phyloP scores from a whole-genome alignment of 495 filamentous ascomycete species.

The Xylaria grammica region DNA sequence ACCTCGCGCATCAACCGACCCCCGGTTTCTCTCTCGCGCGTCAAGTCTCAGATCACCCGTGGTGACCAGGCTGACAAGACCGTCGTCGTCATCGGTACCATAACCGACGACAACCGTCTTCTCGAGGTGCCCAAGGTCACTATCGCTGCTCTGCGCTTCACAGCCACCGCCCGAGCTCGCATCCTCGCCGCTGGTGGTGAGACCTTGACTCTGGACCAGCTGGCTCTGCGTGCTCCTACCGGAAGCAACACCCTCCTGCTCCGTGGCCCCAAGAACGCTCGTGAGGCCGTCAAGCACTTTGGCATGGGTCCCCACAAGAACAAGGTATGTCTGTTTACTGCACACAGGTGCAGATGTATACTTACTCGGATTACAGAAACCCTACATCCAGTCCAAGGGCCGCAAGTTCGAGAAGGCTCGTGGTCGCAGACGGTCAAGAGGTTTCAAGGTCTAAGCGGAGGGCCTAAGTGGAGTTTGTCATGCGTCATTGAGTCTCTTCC shows the following conservation, averaged over 20 bases:
- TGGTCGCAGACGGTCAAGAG: constrained; percentile 92
- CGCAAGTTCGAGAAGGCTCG: constrained; percentile 98
- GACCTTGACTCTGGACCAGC: constrained; percentile 92
- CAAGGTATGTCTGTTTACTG: constrained; percentile 68
- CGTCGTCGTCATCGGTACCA: constrained; percentile 86
- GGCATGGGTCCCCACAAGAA: constrained; percentile 95
- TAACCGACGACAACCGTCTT: constrained; percentile 96
- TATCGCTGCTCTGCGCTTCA: constrained; percentile 93
- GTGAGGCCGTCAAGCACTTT: constrained; percentile 99
- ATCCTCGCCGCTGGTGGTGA: constrained; percentile 93
- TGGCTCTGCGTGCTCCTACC: constrained; percentile 89
- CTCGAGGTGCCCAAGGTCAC: constrained; percentile 86
- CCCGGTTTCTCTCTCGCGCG: constrained; percentile 89
- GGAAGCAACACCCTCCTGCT: constrained; percentile 93
- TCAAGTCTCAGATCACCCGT: constrained; percentile 71
- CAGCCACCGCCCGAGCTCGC: constrained; percentile 89
- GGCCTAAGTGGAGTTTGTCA: constrained; percentile 35
- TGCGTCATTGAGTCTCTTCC: constrained; percentile 37
- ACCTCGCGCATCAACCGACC: constrained; percentile 98
- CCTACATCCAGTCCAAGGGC: constrained; percentile 95
- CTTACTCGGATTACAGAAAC: constrained; percentile 66
- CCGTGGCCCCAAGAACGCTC: constrained; percentile 93
- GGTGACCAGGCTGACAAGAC: constrained; percentile 78
- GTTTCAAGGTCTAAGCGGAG: constrained; percentile 95
- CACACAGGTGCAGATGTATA: not conserved